Evolutionary conservation across 495 filamentous ascomycete genomes (phyloP).

Genomic region (Penicillium antarcticum): DNA sequence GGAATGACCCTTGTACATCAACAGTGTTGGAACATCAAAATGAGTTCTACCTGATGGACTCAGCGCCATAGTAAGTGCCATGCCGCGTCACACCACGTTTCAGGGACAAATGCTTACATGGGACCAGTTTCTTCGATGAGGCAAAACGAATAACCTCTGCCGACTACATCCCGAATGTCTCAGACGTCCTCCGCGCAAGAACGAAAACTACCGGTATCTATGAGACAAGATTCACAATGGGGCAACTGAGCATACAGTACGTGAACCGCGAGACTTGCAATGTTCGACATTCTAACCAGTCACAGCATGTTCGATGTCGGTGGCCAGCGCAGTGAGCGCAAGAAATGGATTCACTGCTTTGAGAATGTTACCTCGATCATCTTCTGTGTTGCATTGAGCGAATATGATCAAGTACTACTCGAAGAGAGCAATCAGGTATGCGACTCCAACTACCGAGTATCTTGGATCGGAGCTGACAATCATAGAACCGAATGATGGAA

Average conservation of each 20-base stretch:
- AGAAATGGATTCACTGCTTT: conserved; percentile 99
- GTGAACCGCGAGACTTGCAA: conserved; percentile 22
- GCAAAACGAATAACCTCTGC: conserved; percentile 77
- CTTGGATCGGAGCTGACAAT: neutral
- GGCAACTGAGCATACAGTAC: conserved; percentile 97
- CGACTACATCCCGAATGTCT: conserved; percentile 86
- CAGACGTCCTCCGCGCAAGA: conserved; percentile 89
- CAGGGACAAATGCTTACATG: conserved; percentile 2
- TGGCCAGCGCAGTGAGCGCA: conserved; percentile 92
- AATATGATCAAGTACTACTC: conserved; percentile 94
- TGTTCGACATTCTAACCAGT: conserved; percentile 10
- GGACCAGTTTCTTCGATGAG: conserved; percentile 86
- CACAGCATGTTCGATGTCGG: conserved; percentile 98
- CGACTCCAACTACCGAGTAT: neutral
- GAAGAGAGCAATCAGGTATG: conserved; percentile 95
- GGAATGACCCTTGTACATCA: conserved; percentile 84
- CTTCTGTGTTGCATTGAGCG: conserved; percentile 96
- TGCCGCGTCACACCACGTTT: neutral
- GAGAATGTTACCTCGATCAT: conserved; percentile 99
- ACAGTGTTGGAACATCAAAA: conserved; percentile 87
- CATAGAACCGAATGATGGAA: conserved; percentile 98
- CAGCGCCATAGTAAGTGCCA: conserved; percentile 85
- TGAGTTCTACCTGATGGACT: conserved; percentile 99
- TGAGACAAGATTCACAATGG: conserved; percentile 97
- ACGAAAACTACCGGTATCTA: conserved; percentile 99